Percentiles rank a stretch among this genome's conserved stretches.
These are phyloP conservation scores for Blepharisma japonicum DNA, from an alignment of 73 alveolate genomes.

Conservation along the genomic window DNA sequence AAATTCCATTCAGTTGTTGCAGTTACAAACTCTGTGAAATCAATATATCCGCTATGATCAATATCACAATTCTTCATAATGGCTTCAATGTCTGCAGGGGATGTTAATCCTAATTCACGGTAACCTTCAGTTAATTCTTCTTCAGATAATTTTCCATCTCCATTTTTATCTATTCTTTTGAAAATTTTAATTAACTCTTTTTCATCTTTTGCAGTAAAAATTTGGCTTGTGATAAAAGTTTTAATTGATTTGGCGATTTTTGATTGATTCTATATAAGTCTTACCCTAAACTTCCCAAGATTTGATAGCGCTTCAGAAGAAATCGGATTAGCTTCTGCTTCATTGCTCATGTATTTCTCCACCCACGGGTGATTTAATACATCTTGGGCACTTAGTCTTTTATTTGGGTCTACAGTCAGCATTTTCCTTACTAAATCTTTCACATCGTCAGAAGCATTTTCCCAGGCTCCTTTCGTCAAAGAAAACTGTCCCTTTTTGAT, in stretches of 20 bases:
- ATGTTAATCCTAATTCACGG: not conserved
- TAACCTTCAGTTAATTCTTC: constrained; percentile 11
- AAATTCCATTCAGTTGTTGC: not conserved
- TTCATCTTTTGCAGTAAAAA: not conserved
- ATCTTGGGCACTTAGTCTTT: constrained; percentile 2
- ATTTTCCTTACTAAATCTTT: constrained; percentile 11
- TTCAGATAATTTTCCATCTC: constrained; percentile 24
- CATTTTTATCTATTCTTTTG: constrained; percentile 17
- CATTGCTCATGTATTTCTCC: not conserved
- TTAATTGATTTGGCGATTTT: not conserved
- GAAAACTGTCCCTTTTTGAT: not conserved
- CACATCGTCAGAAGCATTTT: not conserved
- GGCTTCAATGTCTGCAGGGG: not conserved
- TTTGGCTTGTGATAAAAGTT: constrained; percentile 5
- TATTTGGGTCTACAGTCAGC: not conserved
- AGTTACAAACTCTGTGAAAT: not conserved
- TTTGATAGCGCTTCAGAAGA: not conserved
- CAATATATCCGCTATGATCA: constrained; percentile 25
- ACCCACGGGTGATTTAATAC: constrained; percentile 18
- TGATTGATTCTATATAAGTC: not conserved
- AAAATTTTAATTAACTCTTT: constrained; percentile 3
- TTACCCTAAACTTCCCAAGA: not conserved
- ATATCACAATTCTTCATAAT: constrained; percentile 24
- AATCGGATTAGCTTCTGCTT: not conserved
- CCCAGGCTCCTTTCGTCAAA: constrained; percentile 15